These are phyloP conservation scores for Hyaloscypha bicolor DNA, from an alignment of 495 filamentous ascomycete species.

Conservation along the genomic window DNA sequence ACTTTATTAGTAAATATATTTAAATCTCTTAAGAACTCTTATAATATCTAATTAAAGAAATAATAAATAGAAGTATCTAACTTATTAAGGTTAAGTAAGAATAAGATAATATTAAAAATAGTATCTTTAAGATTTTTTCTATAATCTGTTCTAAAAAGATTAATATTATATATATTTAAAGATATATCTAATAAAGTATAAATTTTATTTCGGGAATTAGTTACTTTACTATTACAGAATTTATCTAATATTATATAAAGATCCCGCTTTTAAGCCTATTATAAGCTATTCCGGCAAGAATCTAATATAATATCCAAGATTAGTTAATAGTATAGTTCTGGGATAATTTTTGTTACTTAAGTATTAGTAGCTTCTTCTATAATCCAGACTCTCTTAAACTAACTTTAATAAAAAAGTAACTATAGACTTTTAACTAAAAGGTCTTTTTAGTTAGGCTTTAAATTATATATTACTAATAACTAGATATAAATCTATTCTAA, in stretches of 20 bases:
- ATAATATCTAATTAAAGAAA: too few relatives aligned
- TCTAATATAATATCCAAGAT: conserved; percentile 42
- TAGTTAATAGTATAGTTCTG: conserved; percentile 29
- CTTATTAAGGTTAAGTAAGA: conserved; percentile 18
- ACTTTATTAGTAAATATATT: conserved; percentile 2
- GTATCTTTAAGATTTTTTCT: conserved; percentile 22
- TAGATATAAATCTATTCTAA: conserved; percentile 21
- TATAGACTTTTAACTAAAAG: conserved; percentile 21
- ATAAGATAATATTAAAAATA: conserved; percentile 25
- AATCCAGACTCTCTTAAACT: conserved; percentile 39
- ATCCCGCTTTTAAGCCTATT: conserved; percentile 33
- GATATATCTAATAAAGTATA: too few relatives aligned
- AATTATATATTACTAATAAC: conserved; percentile 5
- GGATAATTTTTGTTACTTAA: conserved; percentile 18
- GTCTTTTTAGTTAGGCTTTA: background rate
- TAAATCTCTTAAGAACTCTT: conserved; percentile 7
- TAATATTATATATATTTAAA: too few relatives aligned
- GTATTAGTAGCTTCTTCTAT: conserved; percentile 31
- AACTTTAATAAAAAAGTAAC: conserved; percentile 29
- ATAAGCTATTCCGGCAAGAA: conserved; percentile 28
- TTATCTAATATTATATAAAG: conserved; percentile 35
- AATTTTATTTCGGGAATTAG: too few relatives aligned
- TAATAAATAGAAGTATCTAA: conserved; percentile 4
- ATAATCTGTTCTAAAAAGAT: conserved; percentile 32
- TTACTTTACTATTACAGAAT: too few relatives aligned